phyloP scores from a whole-genome alignment of 495 filamentous ascomycete genomes.

The Oidiodendron maius region DNA sequence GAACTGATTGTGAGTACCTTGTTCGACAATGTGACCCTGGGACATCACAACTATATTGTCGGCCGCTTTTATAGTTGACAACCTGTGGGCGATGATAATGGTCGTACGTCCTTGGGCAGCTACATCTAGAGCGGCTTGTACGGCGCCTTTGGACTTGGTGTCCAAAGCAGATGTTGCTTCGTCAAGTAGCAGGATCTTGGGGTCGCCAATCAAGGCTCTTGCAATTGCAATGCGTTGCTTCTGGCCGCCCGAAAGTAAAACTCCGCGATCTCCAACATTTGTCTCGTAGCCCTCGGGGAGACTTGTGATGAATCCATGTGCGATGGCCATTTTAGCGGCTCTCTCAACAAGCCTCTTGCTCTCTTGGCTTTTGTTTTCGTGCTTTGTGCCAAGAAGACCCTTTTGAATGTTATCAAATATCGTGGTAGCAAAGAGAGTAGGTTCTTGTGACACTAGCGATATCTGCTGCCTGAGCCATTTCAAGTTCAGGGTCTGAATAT shows the following conservation, averaged over 20 bases:
- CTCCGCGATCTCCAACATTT: constrained; percentile 91
- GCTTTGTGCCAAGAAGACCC: constrained; percentile 80
- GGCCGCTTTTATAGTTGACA: constrained; percentile 89
- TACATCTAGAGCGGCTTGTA: constrained; percentile 86
- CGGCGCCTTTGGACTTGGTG: constrained; percentile 89
- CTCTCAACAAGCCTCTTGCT: constrained; percentile 67
- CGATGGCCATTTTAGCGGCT: constrained; percentile 86
- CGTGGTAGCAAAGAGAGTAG: constrained; percentile 75
- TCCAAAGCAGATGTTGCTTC: constrained; percentile 95
- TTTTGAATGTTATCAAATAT: constrained; percentile 83
- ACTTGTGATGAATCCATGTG: constrained; percentile 81
- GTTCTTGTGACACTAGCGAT: constrained; percentile 79
- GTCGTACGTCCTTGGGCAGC: constrained; percentile 86
- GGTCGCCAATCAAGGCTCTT: constrained; percentile 85
- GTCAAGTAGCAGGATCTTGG: constrained; percentile 89
- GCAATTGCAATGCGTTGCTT: constrained; percentile 89
- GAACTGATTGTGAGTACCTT: constrained; percentile 73
- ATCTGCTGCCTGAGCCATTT: constrained; percentile 90
- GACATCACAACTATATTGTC: constrained; percentile 96
- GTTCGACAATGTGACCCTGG: constrained; percentile 77
- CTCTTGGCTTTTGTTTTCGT: constrained; percentile 59
- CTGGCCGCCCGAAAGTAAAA: constrained; percentile 87
- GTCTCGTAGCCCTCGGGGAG: constrained; percentile 90
- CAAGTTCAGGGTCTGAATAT: constrained; percentile 76
- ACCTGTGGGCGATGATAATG: constrained; percentile 89